Evolutionary conservation across 495 filamentous ascomycete genomes (phyloP).

Genomic region (Penicillium coprophilum): DNA sequence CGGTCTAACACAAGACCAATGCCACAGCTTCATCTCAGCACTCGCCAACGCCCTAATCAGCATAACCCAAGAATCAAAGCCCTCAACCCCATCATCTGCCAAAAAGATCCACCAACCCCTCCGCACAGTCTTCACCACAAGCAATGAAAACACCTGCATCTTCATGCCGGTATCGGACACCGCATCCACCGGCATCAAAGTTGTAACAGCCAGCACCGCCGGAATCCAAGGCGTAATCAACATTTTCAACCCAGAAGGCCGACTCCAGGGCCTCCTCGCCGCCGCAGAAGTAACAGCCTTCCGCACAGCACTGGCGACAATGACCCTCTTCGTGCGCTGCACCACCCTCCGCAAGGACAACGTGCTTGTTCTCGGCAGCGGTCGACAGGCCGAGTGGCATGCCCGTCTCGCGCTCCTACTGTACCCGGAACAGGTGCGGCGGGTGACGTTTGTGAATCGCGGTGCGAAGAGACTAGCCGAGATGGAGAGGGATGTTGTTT

Average conservation of each 20-base stretch:
- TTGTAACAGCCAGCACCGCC: conserved; percentile 51
- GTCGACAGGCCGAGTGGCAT: conserved; percentile 92
- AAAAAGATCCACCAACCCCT: conserved; percentile 67
- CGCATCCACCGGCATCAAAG: conserved; percentile 58
- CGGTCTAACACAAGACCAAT: conserved; percentile 34
- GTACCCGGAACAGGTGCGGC: conserved; percentile 57
- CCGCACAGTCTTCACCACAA: conserved; percentile 64
- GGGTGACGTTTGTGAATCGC: conserved; percentile 75
- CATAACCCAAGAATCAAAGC: conserved; percentile 32
- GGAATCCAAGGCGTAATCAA: conserved; percentile 70
- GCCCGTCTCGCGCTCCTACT: conserved; percentile 77
- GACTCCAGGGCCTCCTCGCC: conserved; percentile 74
- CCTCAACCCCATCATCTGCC: conserved; percentile 20
- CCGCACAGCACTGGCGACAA: conserved; percentile 82
- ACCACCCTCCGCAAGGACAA: conserved; percentile 53
- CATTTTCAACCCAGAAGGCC: conserved; percentile 66
- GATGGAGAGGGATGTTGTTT: conserved; percentile 30
- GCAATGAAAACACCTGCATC: conserved; percentile 70
- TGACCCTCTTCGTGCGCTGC: conserved; percentile 67
- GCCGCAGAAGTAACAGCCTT: conserved; percentile 89
- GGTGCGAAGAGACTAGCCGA: conserved; percentile 51
- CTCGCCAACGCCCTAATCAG: conserved; percentile 33
- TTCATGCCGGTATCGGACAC: conserved; percentile 84
- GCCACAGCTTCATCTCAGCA: conserved; percentile 33
- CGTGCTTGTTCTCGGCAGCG: conserved; percentile 79